Conservation (phyloP, 1,139 yeast species). For the Zygosaccharomyces sapae region DNA sequence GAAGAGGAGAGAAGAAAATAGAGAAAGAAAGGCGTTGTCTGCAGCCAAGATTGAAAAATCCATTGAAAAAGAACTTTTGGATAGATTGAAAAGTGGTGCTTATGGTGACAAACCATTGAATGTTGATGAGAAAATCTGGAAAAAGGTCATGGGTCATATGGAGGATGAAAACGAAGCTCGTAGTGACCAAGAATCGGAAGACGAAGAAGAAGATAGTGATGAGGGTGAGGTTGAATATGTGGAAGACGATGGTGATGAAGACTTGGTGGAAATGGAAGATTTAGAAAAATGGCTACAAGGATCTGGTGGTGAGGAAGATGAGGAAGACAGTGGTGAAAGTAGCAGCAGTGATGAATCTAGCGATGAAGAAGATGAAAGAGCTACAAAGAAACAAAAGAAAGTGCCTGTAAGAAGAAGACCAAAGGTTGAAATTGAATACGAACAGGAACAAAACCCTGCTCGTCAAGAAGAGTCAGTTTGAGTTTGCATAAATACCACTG, state of each 20-base stretch:
- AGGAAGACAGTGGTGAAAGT: constrained; percentile 33
- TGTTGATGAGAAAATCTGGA: constrained; percentile 95
- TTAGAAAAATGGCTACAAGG: constrained; percentile 85
- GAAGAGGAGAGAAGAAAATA: constrained; percentile 83
- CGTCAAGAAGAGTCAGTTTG: constrained; percentile 26
- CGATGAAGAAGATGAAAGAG: constrained; percentile 39
- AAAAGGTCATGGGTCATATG: constrained; percentile 74
- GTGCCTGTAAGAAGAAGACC: constrained; percentile 56
- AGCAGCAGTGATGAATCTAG: constrained; percentile 39
- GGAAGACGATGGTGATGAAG: constrained; percentile 83
- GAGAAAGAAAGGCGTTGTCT: constrained; percentile 93
- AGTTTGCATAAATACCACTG: too few species aligned
- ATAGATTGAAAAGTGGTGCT: constrained; percentile 93
- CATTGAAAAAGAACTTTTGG: constrained; percentile 89
- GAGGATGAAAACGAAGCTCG: constrained; percentile 62
- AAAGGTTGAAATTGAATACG: constrained; percentile 79
- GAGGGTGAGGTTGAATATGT: constrained; percentile 81
- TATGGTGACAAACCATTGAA: constrained; percentile 96
- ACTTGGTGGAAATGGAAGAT: constrained; percentile 86
- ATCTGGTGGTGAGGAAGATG: constrained; percentile 46
- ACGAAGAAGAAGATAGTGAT: constrained; percentile 57
- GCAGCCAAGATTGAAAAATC: constrained; percentile 97
- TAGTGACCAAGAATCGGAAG: constrained; percentile 58
- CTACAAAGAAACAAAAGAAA: constrained; percentile 44
- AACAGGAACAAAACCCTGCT: constrained; percentile 49